Evolutionary conservation across 2,329 filamentous ascomycete species (phyloP).

Genomic region (Mollisia scopiformis): DNA sequence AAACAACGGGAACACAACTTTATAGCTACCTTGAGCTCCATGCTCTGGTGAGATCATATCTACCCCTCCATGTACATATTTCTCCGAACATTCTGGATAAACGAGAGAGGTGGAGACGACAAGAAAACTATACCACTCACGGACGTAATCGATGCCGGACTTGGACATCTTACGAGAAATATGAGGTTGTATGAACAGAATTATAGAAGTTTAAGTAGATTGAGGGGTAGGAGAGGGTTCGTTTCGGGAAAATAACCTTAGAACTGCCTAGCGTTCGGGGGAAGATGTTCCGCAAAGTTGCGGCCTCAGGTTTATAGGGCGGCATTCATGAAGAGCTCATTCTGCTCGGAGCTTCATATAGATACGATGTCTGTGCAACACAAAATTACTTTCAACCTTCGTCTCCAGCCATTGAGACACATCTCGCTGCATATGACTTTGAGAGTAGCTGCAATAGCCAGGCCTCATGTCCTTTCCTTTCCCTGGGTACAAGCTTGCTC

Average conservation of each 20-base stretch:
- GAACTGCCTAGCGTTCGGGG: no score
- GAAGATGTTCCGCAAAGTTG: no score
- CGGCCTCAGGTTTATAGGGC: no score
- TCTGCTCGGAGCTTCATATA: no score
- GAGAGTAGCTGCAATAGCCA: no score
- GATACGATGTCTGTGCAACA: no score
- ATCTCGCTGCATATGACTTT: no score
- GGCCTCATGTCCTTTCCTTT: no score
- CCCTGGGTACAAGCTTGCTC: no score
- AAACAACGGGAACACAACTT: background rate
- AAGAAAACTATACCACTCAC: background rate
- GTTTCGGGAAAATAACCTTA: background rate
- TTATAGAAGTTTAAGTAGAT: background rate
- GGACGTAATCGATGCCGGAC: background rate
- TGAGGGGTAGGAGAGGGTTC: background rate
- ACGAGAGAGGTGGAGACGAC: background rate
- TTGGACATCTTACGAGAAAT: background rate
- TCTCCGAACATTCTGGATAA: slow-evolving; percentile 6
- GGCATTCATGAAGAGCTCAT: no score
- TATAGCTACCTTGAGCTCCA: slow-evolving; percentile 1
- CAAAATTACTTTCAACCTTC: no score
- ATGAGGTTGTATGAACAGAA: background rate
- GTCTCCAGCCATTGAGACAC: no score
- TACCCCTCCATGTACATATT: background rate
- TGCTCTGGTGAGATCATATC: background rate